A percentile compares a stretch with the other conserved stretches of the same genome.
Conservation (phyloP, 2,329 filamentous ascomycete species). For the Calonectria ilicicola region DNA sequence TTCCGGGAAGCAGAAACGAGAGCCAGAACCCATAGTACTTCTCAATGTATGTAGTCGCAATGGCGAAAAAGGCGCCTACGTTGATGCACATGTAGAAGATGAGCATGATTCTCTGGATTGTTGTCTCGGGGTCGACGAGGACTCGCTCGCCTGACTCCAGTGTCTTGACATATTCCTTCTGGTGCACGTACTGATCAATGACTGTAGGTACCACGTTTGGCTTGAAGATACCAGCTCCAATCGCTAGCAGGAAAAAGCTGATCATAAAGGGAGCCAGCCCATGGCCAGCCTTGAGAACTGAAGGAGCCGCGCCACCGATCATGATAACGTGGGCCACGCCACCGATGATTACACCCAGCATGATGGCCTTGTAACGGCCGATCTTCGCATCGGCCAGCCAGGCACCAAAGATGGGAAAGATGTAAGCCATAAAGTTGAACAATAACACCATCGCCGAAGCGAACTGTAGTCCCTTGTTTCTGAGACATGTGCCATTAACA, state of each 20-base stretch:
- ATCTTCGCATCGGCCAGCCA: slow-evolving; percentile 75
- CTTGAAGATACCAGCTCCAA: slow-evolving; percentile 80
- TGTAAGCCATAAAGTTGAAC: slow-evolving; percentile 69
- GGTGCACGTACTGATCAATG: slow-evolving; percentile 73
- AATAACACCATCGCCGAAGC: slow-evolving; percentile 58
- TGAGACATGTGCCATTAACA: neutral
- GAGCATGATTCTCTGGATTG: slow-evolving; percentile 74
- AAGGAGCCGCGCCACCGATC: slow-evolving; percentile 66
- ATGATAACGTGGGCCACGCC: slow-evolving; percentile 78
- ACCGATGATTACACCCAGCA: slow-evolving; percentile 75
- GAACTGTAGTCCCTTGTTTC: slow-evolving; percentile 3
- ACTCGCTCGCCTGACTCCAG: slow-evolving; percentile 70
- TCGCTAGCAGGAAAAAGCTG: slow-evolving; percentile 63
- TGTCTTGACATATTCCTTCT: slow-evolving; percentile 50
- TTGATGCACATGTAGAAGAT: slow-evolving; percentile 71
- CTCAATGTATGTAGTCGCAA: slow-evolving; percentile 64
- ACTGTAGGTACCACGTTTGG: slow-evolving; percentile 77
- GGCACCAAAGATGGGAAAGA: slow-evolving; percentile 65
- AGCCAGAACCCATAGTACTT: slow-evolving; percentile 65
- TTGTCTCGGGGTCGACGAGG: slow-evolving; percentile 76
- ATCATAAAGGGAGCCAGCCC: slow-evolving; percentile 70
- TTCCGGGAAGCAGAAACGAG: slow-evolving; percentile 49
- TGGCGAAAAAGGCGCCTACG: slow-evolving; percentile 63
- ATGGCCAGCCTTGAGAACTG: slow-evolving; percentile 57
- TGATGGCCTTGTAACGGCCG: slow-evolving; percentile 79